These are phyloP conservation scores for Apiospora pterosperma DNA, from an alignment of 2,329 filamentous ascomycete genomes.

Conservation along the genomic window DNA sequence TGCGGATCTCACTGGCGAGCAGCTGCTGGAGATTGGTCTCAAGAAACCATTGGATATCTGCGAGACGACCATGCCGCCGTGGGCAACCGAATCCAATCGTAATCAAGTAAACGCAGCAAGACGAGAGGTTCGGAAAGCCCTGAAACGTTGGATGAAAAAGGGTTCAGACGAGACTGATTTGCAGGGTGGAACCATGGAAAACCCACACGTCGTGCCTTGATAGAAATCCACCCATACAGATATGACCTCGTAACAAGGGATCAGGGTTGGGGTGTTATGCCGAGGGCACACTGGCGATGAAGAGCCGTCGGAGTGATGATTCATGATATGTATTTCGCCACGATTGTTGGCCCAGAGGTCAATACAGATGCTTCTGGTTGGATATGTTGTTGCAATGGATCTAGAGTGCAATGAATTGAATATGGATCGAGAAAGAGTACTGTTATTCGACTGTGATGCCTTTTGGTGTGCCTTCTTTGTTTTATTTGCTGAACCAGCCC, in stretches of 20 bases:
- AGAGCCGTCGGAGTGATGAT: not conserved
- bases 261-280: not conserved
- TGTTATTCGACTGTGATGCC: not conserved
- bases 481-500: not conserved
- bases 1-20: not conserved
- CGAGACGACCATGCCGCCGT: not conserved
- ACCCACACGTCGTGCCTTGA: not conserved
- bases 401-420: not conserved
- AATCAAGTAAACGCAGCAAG: not conserved
- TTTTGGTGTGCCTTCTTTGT: not conserved
- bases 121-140: not conserved
- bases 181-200: not conserved
- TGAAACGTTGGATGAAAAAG: not conserved
- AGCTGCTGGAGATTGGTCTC: not conserved
- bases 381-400: not conserved
- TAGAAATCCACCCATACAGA: not conserved
- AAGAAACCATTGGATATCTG: not conserved
- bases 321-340: not conserved
- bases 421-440: not conserved
- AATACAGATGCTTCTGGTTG: not conserved
- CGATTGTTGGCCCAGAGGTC: not conserved
- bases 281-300: too few species aligned
- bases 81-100: not conserved
- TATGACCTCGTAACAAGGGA: not conserved
- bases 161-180: not conserved